Percentiles rank a stretch among this genome's conserved stretches.
Evolutionary conservation across 1,284 basidiomycete species (phyloP).

Genomic region (Agaricales sp.): DNA sequence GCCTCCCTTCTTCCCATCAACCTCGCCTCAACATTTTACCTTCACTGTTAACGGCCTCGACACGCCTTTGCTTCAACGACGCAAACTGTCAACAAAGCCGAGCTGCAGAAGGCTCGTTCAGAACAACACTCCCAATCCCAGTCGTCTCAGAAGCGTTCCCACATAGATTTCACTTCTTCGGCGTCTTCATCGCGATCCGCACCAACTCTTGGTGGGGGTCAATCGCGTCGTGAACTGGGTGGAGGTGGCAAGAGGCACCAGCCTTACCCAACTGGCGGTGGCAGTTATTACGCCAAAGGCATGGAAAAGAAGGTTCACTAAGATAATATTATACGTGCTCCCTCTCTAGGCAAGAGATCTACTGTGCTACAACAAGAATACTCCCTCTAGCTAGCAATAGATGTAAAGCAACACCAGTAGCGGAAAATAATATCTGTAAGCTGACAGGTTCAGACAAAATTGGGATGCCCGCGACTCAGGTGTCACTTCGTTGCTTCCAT

Average conservation of each 20-base stretch:
- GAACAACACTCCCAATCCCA: background rate
- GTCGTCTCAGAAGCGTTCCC: background rate
- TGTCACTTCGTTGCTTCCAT: background rate
- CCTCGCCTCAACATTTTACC: too few species aligned
- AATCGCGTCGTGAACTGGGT: background rate
- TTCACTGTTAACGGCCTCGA: too few species aligned
- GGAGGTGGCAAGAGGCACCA: background rate
- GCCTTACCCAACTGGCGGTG: background rate
- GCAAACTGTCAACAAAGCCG: slow-evolving; percentile 16
- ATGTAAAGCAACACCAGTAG: background rate
- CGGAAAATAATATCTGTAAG: background rate
- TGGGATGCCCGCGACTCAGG: background rate
- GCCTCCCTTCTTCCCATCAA: background rate
- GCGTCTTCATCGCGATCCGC: background rate
- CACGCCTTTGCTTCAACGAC: background rate
- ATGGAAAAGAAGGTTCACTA: background rate
- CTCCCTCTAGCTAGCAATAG: background rate
- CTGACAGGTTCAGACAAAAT: background rate
- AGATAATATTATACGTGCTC: too few species aligned
- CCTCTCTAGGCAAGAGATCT: too few species aligned
- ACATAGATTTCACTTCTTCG: background rate
- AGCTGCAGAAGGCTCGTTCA: slow-evolving; percentile 7
- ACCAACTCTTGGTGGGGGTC: background rate
- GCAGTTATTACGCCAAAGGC: background rate
- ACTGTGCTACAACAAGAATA: too few species aligned